phyloP scores from a whole-genome alignment of 202 grass and related monocot species.

The Elaeis oleifera region DNA sequence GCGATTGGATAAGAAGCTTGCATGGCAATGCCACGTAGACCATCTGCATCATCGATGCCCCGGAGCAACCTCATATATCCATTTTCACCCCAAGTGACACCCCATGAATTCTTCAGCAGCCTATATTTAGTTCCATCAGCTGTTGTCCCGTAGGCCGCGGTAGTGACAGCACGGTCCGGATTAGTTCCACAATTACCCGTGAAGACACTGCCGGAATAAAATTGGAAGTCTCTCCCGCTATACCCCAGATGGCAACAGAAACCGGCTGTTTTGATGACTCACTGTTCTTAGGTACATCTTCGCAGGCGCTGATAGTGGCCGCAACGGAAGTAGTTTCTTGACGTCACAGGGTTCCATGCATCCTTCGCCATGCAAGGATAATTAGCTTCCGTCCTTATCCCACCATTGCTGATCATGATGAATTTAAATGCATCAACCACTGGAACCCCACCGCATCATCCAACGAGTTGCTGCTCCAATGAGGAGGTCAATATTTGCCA shows the following conservation, averaged over 20 bases:
- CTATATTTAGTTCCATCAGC: neutral
- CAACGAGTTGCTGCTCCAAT: constrained; percentile 11
- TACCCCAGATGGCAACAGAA: neutral
- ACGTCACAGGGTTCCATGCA: neutral
- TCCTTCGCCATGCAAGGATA: constrained; percentile 7
- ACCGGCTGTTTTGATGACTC: constrained; percentile 5
- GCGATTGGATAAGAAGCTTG: constrained; percentile 3
- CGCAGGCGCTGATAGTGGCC: neutral
- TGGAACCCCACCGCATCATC: neutral
- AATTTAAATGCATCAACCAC: constrained; percentile 12
- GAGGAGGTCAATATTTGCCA: neutral
- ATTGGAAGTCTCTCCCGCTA: constrained; percentile 2
- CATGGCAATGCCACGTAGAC: constrained; percentile 6
- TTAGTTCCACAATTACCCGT: neutral
- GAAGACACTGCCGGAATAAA: constrained; percentile 6
- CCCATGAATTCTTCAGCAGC: no score
- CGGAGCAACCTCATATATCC: no score
- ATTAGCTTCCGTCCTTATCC: neutral
- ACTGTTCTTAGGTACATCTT: neutral
- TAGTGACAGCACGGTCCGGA: constrained; percentile 1
- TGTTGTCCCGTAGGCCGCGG: neutral
- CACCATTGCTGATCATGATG: neutral
- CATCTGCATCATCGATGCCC: neutral
- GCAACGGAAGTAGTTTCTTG: neutral
- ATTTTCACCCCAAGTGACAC: no score